These are phyloP conservation scores for Talaromyces sp. DNA, from an alignment of 2,329 filamentous ascomycete species.

Conservation along the genomic window DNA sequence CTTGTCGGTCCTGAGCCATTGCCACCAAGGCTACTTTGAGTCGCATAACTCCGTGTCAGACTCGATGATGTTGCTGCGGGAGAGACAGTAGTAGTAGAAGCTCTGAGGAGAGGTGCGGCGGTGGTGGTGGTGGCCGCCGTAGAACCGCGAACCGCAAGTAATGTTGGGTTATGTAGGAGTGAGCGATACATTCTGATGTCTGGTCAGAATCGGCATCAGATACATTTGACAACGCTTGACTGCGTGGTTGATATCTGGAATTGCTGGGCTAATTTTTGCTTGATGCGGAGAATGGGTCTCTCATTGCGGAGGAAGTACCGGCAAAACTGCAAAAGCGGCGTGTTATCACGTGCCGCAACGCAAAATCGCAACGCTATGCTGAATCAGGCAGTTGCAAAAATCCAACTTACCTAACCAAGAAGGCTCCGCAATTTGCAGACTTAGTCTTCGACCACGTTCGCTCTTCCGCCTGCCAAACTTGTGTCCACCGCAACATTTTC, in stretches of 20 bases:
- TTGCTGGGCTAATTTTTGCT: neutral
- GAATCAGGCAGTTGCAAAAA: neutral
- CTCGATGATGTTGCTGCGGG: conserved; percentile 1
- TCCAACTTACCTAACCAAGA: neutral
- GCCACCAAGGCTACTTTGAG: conserved; percentile 46
- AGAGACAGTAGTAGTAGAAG: too few relatives aligned
- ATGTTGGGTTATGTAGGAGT: conserved; percentile 20
- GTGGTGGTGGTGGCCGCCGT: neutral
- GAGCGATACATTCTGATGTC: conserved; percentile 21
- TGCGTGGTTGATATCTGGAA: neutral
- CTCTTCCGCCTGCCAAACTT: conserved; percentile 24
- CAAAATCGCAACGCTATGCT: neutral
- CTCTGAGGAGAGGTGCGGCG: neutral
- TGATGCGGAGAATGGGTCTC: conserved; percentile 3
- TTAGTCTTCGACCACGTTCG: conserved; percentile 36
- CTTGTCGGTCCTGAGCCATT: conserved; percentile 48
- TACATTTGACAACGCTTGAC: conserved; percentile 15
- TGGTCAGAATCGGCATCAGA: conserved; percentile 17
- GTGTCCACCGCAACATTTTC: conserved; percentile 1
- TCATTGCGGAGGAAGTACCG: neutral
- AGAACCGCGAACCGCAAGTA: conserved; percentile 5
- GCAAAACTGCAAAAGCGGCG: conserved; percentile 27
- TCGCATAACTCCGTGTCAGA: conserved; percentile 47
- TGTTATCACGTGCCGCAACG: neutral
- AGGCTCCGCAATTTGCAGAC: conserved; percentile 22